These are phyloP conservation scores for Iris pallida DNA, from an alignment of 116 monocot genomes.

Conservation along the genomic window DNA sequence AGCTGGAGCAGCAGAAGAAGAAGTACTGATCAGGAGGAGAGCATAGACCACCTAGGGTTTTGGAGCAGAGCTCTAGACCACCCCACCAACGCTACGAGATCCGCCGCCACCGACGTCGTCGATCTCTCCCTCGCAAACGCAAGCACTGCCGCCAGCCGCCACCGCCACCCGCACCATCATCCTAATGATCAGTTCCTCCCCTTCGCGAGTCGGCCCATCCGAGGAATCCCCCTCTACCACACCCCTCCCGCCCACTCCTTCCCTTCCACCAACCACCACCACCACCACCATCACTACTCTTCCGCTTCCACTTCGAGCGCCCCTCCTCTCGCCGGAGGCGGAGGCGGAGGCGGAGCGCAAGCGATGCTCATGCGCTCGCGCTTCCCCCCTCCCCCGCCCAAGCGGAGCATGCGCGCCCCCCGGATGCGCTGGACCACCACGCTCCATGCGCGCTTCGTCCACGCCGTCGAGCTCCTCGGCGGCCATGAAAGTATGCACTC, in stretches of 20 bases:
- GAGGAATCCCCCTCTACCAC: slow-evolving; percentile 21
- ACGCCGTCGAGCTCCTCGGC: slow-evolving; percentile 80
- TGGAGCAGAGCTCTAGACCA: slow-evolving; percentile 35
- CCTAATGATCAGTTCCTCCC: not conserved
- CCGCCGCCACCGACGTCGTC: not conserved
- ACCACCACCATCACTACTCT: not conserved
- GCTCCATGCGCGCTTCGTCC: slow-evolving; percentile 80
- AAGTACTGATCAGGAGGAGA: slow-evolving; percentile 29
- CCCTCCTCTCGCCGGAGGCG: not conserved
- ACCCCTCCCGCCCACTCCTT: slow-evolving; percentile 5
- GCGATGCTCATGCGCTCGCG: slow-evolving; percentile 19
- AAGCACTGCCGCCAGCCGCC: not conserved
- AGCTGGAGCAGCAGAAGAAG: not conserved
- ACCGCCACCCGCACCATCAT: not conserved
- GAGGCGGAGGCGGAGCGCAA: too few relatives aligned
- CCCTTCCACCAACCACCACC: slow-evolving; percentile 9
- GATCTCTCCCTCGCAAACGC: slow-evolving; percentile 24
- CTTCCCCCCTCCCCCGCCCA: slow-evolving; percentile 23
- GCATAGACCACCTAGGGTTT: slow-evolving; percentile 41
- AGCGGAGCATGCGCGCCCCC: slow-evolving; percentile 55
- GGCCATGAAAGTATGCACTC: slow-evolving; percentile 64
- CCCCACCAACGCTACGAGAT: not conserved
- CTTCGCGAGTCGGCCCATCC: not conserved
- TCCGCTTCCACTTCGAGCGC: slow-evolving; percentile 6
- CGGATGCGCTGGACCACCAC: slow-evolving; percentile 86